These are phyloP conservation scores for Arthrobotrys sinensis DNA, from an alignment of 2,329 filamentous ascomycete species.

Conservation along the genomic window DNA sequence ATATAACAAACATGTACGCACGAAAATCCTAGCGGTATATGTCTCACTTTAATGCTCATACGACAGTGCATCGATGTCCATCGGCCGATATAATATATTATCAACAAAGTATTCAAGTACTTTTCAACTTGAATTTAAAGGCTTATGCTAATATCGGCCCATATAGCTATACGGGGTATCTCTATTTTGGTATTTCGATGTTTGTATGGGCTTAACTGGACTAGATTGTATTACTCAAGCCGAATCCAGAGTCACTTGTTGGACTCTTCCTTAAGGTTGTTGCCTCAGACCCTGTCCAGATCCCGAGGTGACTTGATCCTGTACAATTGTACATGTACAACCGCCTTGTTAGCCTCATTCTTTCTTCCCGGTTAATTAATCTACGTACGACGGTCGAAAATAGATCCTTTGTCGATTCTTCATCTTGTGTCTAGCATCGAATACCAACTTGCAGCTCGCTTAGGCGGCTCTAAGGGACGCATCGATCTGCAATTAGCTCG, in stretches of 20 bases:
- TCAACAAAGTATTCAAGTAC: no score
- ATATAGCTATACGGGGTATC: no score
- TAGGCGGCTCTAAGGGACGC: conserved; percentile 4
- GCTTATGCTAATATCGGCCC: no score
- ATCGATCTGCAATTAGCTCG: conserved; percentile 18
- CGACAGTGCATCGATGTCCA: neutral
- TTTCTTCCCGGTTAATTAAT: neutral
- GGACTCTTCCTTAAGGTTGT: no score
- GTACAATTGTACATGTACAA: neutral
- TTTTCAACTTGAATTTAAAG: no score
- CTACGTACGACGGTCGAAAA: neutral
- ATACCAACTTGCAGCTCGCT: conserved; percentile 30
- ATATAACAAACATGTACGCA: neutral
- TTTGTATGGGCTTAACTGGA: no score
- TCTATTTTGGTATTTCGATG: no score
- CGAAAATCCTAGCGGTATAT: neutral
- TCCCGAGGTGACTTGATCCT: neutral
- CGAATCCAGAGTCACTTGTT: no score
- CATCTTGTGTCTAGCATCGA: neutral
- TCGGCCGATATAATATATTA: neutral
- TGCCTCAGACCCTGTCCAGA: neutral
- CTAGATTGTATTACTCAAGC: no score
- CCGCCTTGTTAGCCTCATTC: conserved; percentile 1
- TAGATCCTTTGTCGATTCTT: conserved; percentile 7
- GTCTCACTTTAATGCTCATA: neutral